These are phyloP conservation scores for Caryopteris hybrid DNA, from an alignment of 305 asterid genomes.

Conservation along the genomic window DNA sequence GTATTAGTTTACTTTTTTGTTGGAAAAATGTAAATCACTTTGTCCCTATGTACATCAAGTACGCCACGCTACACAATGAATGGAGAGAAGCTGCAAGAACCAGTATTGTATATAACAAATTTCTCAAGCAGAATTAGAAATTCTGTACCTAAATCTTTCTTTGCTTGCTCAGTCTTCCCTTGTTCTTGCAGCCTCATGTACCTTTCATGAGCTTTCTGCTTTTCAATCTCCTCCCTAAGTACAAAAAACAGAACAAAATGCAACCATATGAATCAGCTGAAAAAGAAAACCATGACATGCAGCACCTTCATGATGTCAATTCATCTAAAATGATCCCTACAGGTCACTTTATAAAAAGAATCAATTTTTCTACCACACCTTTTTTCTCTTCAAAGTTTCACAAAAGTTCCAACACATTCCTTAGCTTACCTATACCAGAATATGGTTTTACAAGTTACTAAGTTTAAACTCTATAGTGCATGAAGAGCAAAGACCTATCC, in stretches of 20 bases:
- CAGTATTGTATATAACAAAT: background rate
- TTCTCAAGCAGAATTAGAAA: background rate
- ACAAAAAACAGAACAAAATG: conserved; percentile 9
- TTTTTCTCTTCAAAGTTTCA: background rate
- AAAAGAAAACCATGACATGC: background rate
- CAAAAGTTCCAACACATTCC: background rate
- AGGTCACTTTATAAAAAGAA: background rate
- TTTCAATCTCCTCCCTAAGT: conserved; percentile 91
- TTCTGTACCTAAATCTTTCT: conserved; percentile 90
- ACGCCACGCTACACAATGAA: background rate
- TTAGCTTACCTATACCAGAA: background rate
- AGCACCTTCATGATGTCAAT: background rate
- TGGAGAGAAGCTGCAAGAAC: background rate
- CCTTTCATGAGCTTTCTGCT: conserved; percentile 85
- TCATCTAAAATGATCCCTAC: background rate
- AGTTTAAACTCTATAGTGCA: background rate
- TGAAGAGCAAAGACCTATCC: background rate
- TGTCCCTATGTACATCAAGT: background rate
- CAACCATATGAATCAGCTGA: background rate
- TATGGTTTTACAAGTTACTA: too few species aligned
- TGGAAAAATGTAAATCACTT: too few species aligned
- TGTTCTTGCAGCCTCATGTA: conserved; percentile 97
- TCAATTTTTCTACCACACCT: background rate
- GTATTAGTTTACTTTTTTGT: too few species aligned
- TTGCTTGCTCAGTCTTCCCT: conserved; percentile 95